phyloP scores from a whole-genome alignment of 176 grass and related monocot species.

The Lolium multiflorum region DNA sequence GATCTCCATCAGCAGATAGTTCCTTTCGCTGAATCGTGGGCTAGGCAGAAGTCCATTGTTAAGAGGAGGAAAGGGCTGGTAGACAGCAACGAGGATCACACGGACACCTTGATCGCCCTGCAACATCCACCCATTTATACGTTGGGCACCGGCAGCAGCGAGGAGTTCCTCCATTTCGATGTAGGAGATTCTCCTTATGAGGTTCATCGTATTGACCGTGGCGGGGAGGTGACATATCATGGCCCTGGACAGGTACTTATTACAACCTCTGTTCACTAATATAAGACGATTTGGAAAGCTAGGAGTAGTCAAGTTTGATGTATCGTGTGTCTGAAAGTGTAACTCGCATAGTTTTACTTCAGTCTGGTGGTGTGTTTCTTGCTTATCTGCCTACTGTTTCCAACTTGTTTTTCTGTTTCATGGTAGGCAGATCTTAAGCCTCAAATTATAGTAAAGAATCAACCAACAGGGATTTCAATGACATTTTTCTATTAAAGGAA shows the following conservation, averaged over 20 bases:
- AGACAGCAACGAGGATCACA: constrained; percentile 45
- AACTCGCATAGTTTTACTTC: background rate
- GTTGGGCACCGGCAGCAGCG: constrained; percentile 50
- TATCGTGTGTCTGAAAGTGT: background rate
- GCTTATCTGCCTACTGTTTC: background rate
- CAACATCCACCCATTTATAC: constrained; percentile 83
- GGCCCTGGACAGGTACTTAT: constrained; percentile 82
- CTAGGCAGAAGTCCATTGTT: constrained; percentile 70
- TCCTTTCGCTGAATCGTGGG: constrained; percentile 55
- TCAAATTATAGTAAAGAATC: background rate
- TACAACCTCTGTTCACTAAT: too few species aligned
- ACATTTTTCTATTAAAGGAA: background rate
- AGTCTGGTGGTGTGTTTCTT: background rate
- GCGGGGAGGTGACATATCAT: constrained; percentile 91
- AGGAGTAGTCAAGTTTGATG: background rate
- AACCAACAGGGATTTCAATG: too few species aligned
- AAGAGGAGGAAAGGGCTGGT: constrained; percentile 53
- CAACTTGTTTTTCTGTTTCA: background rate
- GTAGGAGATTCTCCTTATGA: constrained; percentile 65
- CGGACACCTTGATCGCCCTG: constrained; percentile 63
- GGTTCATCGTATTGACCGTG: constrained; percentile 67
- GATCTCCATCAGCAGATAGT: constrained; percentile 47
- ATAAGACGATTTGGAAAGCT: too few species aligned
- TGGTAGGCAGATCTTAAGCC: background rate
- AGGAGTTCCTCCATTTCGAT: constrained; percentile 72